phyloP scores from a whole-genome alignment of 1,284 basidiomycete genomes.

The Ustilago xerochloae region DNA sequence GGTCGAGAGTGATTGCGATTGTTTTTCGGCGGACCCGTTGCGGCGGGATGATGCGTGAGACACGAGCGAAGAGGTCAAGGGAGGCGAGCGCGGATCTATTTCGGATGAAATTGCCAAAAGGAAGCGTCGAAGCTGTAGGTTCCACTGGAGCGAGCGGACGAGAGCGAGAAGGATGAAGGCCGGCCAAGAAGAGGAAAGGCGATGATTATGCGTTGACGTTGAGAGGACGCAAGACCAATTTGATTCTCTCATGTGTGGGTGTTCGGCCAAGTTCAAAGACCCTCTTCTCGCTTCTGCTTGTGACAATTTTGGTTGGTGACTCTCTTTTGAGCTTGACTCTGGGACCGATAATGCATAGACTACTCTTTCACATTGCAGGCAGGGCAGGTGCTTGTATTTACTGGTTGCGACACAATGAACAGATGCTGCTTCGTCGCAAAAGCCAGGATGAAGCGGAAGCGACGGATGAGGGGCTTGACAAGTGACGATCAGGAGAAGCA shows the following conservation, averaged over 20 bases:
- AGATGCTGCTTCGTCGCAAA: not conserved
- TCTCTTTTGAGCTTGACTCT: not conserved
- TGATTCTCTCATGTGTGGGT: not conserved
- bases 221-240: not conserved
- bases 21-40: not conserved
- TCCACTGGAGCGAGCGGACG: constrained; percentile 1
- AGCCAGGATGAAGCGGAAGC: not conserved
- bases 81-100: constrained; percentile 13
- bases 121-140: not conserved
- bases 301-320: not conserved
- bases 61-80: too few relatives aligned
- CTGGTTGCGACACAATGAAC: too few relatives aligned
- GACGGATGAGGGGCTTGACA: not conserved
- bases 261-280: not conserved
- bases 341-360: too few relatives aligned
- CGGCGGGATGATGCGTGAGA: constrained; percentile 1
- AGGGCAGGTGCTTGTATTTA: not conserved
- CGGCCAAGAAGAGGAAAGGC: not conserved
- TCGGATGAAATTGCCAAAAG: constrained; percentile 18
- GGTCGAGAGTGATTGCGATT: not conserved
- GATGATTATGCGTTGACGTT: constrained; percentile 25
- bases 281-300: not conserved
- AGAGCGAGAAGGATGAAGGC: not conserved
- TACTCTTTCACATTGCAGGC: too few relatives aligned
- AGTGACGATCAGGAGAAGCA: not conserved